Base-by-base conservation (phyloP, 2,329 filamentous ascomycete genomes). In the Purpureocillium lavendulum region DNA sequence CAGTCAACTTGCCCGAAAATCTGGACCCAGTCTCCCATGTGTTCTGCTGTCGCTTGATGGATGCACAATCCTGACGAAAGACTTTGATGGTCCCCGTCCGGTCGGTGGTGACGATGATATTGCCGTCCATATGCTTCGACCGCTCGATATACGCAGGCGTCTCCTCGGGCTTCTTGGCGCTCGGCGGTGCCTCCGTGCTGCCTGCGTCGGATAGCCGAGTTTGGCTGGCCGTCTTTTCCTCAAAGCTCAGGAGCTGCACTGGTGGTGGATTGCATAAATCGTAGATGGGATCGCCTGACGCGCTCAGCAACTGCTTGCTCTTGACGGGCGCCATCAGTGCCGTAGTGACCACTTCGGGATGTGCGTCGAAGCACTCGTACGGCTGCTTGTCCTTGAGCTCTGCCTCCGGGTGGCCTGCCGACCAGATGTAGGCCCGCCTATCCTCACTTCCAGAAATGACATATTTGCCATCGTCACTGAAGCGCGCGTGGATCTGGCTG, bases 191-290 rank as follows among this genome's bases (percentile, higher is more conserved):
- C 53, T 64, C 49, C n/a, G 52, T 42, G 42, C 66, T 53, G 35
- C 60, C 55, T 6, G 47, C 52, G 11, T 65, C 62, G 5, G 59
- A 59, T 11, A 65, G 52, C 2, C 58, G 60, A 2, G 59, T 59
- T 41, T 68, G 64, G 40, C 64, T 74, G 7, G 56, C 55, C 2
- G 62, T 62, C 24, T 61, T 63, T 51, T 92, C 86, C 15, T 82
- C 78, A 18, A 81, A 74, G 48, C 83, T 88, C 45, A 89, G 70
- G 14, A 97, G 69, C 7, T 80, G 89, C 13, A 97, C 80, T 0
- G 90, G 88, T 0, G 90, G 92, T 5, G 92, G 92, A 51, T 97
- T 97, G 69, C 92, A 97, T 1, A 97, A 71, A 51, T 96, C 89
- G 58, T 88, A 98, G n/a, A 98, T 77, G 2, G 92, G 89, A 56